These are phyloP conservation scores for Boletellus ananas DNA, from an alignment of 768 basidiomycete species.

Conservation along the genomic window DNA sequence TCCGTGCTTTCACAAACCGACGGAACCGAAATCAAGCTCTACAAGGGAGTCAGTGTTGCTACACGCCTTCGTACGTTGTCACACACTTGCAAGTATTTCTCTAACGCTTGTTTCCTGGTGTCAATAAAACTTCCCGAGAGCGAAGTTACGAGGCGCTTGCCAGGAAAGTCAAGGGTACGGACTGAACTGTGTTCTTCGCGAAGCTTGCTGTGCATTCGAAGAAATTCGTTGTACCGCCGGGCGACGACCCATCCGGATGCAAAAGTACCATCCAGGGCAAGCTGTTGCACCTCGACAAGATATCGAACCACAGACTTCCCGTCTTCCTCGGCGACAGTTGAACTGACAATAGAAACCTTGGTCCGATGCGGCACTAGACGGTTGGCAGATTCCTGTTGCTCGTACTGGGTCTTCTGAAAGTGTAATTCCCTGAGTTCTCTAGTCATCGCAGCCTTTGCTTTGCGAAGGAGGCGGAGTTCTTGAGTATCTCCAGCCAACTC, in stretches of 20 bases:
- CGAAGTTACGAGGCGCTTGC: slow-evolving; percentile 87
- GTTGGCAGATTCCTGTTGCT: slow-evolving; percentile 92
- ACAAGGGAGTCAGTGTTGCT: slow-evolving; percentile 3
- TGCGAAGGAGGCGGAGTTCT: slow-evolving; percentile 77
- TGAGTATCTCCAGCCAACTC: slow-evolving; percentile 88
- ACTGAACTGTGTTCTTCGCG: slow-evolving; percentile 69
- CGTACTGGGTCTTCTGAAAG: slow-evolving; percentile 91
- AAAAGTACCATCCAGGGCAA: slow-evolving; percentile 73
- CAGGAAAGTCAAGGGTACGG: slow-evolving; percentile 81
- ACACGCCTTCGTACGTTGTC: neutral
- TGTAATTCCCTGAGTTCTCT: slow-evolving; percentile 78
- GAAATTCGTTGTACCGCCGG: slow-evolving; percentile 92
- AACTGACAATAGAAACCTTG: slow-evolving; percentile 78
- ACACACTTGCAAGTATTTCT: slow-evolving; percentile 85
- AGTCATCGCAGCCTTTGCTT: slow-evolving; percentile 76
- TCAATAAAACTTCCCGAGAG: slow-evolving; percentile 88
- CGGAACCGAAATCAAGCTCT: slow-evolving; percentile 74
- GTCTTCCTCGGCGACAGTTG: slow-evolving; percentile 75
- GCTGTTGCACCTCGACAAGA: slow-evolving; percentile 87
- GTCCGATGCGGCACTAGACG: slow-evolving; percentile 82
- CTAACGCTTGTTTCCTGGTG: slow-evolving; percentile 68
- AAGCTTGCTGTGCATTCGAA: slow-evolving; percentile 81
- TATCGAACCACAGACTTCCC: slow-evolving; percentile 92
- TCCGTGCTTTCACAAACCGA: slow-evolving; percentile 79
- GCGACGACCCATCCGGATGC: slow-evolving; percentile 91